These are phyloP conservation scores for Aspergillus sclerotiicarbonarius DNA, from an alignment of 495 filamentous ascomycete species.

Conservation along the genomic window DNA sequence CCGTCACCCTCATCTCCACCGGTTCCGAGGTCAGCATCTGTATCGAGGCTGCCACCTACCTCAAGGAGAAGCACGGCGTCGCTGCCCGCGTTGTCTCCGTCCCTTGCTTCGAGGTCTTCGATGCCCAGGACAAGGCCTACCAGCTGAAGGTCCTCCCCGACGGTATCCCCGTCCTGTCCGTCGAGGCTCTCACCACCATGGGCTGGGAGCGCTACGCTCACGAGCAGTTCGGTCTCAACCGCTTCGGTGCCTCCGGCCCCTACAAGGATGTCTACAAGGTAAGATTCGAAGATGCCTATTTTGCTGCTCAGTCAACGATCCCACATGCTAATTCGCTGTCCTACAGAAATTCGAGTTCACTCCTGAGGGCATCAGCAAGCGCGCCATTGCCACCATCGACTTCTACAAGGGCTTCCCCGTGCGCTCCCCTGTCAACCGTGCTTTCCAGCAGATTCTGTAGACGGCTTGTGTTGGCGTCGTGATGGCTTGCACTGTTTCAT, in stretches of 20 bases:
- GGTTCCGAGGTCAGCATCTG: conserved; percentile 95
- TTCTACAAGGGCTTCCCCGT: conserved; percentile 94
- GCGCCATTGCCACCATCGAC: conserved; percentile 82
- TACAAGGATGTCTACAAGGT: conserved; percentile 98
- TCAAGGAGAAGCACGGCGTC: conserved; percentile 85
- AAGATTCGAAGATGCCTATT: conserved; percentile 32
- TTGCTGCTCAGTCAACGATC: background rate
- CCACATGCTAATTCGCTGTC: conserved; percentile 19
- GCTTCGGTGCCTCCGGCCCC: conserved; percentile 93
- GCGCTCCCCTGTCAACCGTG: conserved; percentile 93
- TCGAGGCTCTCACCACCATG: conserved; percentile 90
- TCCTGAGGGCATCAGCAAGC: conserved; percentile 91
- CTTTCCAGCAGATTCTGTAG: conserved; percentile 52
- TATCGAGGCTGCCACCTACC: conserved; percentile 85
- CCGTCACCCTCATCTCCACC: conserved; percentile 88
- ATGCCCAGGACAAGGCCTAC: conserved; percentile 92
- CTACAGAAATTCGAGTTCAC: conserved; percentile 97
- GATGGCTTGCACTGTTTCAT: conserved; percentile 19
- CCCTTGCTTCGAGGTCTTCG: conserved; percentile 97
- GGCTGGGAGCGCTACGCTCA: conserved; percentile 98
- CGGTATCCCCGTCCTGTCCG: conserved; percentile 87
- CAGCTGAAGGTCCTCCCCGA: conserved; percentile 86
- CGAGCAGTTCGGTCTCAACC: conserved; percentile 98
- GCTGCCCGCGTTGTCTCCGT: conserved; percentile 92
- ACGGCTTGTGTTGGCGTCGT: conserved; percentile 18